Evolutionary conservation across 179 eudicot species (phyloP), one percentile per base, ranked within the genome.

Genomic region (Silene vulgaris): DNA sequence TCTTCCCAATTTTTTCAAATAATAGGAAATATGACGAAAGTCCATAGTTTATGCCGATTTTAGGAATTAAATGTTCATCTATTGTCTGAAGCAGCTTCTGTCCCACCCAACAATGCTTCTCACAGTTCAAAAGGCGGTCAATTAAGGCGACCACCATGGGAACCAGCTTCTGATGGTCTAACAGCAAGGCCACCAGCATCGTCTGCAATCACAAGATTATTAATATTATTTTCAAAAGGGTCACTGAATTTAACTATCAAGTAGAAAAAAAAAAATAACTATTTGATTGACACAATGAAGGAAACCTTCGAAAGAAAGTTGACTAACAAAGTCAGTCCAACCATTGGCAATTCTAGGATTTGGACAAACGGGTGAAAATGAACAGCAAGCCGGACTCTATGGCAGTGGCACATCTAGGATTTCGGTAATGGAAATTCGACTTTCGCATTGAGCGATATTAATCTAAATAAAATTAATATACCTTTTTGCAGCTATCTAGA

Each of bases 71-170:
- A 84, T 73, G 78, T 67, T 83, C 87, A 78, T 95, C 91, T 70
- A 95, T 79, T 48, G 84, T 89, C 85, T 88, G 90, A 82, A 95
- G 96, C 77, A 95, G 84, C 81, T 85, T 86, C 76, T 89, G 90
- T 68, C 99, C 99, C 83, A 92, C 76, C 88, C 87, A 90, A 66
- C 81, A 74, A 81, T 95, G 99, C 76, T 82, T 90, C 30, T 84
- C 76, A 79, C 99, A 95, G 74, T 76, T 74, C 78, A 90, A 76
- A 69, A 95, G 82, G 40, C 99, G 93, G 73, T 92, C 90, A 66
- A 92, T 50, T 61, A 88, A 84, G 71, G 86, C 76, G 72, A 88
- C 88, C 20, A 87, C 82, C 32, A 92, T 87, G 26, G 96, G 90
- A 30, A 95, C 97, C 84, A 95, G 72, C 80, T 96, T 93, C 74